Base-by-base conservation (phyloP, 2,329 filamentous ascomycete species). In the Hypomyces rosellus region DNA sequence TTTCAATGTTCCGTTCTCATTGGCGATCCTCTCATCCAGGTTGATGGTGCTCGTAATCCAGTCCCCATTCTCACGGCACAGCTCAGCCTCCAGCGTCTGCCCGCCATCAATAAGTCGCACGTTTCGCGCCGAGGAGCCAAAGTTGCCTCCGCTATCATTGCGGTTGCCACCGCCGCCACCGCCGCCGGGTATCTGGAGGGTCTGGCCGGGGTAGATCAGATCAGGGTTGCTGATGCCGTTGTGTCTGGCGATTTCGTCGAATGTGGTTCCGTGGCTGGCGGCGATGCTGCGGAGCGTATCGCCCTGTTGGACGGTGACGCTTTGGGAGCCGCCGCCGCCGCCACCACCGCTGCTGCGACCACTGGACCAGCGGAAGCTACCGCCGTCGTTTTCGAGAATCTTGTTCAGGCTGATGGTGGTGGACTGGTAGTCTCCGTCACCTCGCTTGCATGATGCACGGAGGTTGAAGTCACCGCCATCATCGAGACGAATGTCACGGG, bases 171-270 rank as follows among this genome's bases (percentile, higher is more conserved):
- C 56, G 3, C 57, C 57, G 5, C 62, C 60, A 7, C 57, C 54
- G 30, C 55, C 57, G 2, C 58, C 57, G 8, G 70, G 69, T 0
- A 73, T 51, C 48, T 65, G 59, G 2, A 73, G 61, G 2, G 61
- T 62, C 59, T 73, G 70, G 2, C 70, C 70, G 0, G 70, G 70
- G 52, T 70, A 69, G 52, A 73, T 73, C 59, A 70, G 51, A 40
- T 73, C 69, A 5, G 69, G 67, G 56, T 73, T 72, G 49, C 55
- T 40, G 50, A 73, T 67, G 54, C 62, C 62, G 55, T 73, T 73
- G 34, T 59, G 61, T 16, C 66, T 58, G 9, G 68, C 69, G 36
- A 73, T 64, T 20, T 72, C 69, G 34, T 73, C 66, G 34, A 64
- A 71, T 14, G 59, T 62, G 44, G 58, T 57, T 46, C 61, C 59